Evolutionary conservation across 2,329 filamentous ascomycete genomes (phyloP).

Genomic region (Cladosporium sp.): DNA sequence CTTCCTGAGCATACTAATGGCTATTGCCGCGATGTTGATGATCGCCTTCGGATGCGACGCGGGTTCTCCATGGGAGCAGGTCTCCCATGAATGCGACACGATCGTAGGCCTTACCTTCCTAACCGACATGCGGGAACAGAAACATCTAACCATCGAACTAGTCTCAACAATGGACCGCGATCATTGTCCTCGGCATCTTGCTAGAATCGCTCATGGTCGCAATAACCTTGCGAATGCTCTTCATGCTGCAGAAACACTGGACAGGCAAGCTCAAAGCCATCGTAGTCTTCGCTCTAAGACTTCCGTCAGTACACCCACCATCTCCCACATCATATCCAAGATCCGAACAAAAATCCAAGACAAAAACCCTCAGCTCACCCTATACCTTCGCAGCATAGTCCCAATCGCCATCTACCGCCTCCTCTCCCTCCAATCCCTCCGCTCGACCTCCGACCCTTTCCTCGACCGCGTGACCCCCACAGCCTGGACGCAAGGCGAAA

Average conservation of each 20-base stretch:
- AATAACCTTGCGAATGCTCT: neutral
- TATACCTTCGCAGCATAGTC: neutral
- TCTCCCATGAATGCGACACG: neutral
- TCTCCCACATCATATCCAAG: too few relatives aligned
- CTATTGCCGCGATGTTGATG: neutral
- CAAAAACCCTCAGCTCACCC: neutral
- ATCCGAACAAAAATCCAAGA: too few relatives aligned
- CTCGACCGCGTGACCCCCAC: neutral
- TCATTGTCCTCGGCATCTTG: neutral
- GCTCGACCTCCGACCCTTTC: neutral
- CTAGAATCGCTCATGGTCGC: neutral
- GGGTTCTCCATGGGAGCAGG: neutral
- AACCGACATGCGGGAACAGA: neutral
- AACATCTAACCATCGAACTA: neutral
- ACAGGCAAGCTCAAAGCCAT: conserved; percentile 4
- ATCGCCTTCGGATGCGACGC: neutral
- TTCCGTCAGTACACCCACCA: neutral
- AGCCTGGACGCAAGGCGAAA: conserved; percentile 5
- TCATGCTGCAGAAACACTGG: neutral
- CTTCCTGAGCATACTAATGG: neutral
- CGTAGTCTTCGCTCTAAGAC: neutral
- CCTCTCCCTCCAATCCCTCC: neutral
- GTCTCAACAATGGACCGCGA: neutral
- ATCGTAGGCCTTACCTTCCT: neutral
- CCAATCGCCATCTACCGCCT: neutral